Evolutionary conservation across 2,329 filamentous ascomycete genomes (phyloP).

Genomic region (Aspergillus pseudotamarii): DNA sequence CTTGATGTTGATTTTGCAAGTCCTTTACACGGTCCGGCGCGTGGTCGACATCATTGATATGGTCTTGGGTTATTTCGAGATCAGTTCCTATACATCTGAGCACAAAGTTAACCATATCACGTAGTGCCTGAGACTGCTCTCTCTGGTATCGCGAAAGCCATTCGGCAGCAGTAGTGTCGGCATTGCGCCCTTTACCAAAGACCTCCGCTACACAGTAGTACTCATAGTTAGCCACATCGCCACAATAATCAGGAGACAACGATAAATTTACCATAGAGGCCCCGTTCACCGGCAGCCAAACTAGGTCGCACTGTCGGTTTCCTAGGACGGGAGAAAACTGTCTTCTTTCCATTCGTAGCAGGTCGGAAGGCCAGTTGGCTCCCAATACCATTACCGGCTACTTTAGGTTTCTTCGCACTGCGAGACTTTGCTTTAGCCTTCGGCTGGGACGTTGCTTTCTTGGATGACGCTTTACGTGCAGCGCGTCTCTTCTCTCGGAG

Average conservation of each 20-base stretch:
- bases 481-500: constrained; percentile 46
- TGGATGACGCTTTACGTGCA: constrained; percentile 35
- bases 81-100: constrained; percentile 76
- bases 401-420: constrained; percentile 59
- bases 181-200: constrained; percentile 57
- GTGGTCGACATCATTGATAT: constrained; percentile 88
- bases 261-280: constrained; percentile 57
- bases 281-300: constrained; percentile 55
- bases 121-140: constrained; percentile 57
- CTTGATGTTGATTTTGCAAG: constrained; percentile 84
- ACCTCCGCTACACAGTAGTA: constrained; percentile 54
- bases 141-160: constrained; percentile 62
- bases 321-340: constrained; percentile 49
- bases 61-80: constrained; percentile 74
- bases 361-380: constrained; percentile 59
- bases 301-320: constrained; percentile 57
- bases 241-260: background rate
- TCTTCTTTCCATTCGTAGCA: constrained; percentile 48
- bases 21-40: constrained; percentile 76
- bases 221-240: constrained; percentile 25
- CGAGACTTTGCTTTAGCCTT: constrained; percentile 43
- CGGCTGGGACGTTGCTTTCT: constrained; percentile 37
- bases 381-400: constrained; percentile 50
- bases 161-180: constrained; percentile 59
- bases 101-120: constrained; percentile 64